Evolutionary conservation across 2,329 filamentous ascomycete species (phyloP).

Genomic region (Aphanocladium album): DNA sequence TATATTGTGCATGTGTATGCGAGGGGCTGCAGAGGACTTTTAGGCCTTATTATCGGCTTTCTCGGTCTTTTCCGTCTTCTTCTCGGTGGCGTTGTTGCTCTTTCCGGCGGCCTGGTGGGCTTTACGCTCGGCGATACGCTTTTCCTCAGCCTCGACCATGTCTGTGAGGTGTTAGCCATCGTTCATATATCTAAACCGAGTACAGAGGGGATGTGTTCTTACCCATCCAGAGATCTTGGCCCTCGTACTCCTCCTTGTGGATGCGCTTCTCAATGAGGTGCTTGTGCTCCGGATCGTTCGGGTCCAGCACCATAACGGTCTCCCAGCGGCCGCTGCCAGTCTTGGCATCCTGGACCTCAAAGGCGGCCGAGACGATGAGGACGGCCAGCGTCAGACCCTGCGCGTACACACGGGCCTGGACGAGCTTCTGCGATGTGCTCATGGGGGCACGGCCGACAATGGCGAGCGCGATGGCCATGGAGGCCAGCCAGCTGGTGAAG

Average conservation of each 20-base stretch:
- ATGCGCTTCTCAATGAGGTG: conserved; percentile 80
- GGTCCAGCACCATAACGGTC: conserved; percentile 75
- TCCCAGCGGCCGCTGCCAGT: conserved; percentile 75
- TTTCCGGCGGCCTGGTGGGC: background rate
- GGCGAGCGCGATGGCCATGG: conserved; percentile 69
- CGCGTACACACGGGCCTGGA: conserved; percentile 91
- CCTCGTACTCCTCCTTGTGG: conserved; percentile 80
- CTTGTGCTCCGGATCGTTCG: conserved; percentile 77
- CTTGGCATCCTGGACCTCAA: conserved; percentile 75
- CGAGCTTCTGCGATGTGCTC: conserved; percentile 75
- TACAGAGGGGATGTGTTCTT: conserved; percentile 27
- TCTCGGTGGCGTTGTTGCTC: background rate
- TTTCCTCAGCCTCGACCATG: conserved; percentile 79
- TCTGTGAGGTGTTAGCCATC: conserved; percentile 40
- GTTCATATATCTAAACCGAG: too few species aligned
- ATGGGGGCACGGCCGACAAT: conserved; percentile 75
- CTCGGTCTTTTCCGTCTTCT: background rate
- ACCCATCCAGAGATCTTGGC: conserved; percentile 92
- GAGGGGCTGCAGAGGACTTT: too few species aligned
- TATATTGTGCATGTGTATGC: too few species aligned
- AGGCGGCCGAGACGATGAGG: conserved; percentile 72
- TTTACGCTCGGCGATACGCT: conserved; percentile 43
- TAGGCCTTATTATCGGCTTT: background rate
- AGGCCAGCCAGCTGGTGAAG: conserved; percentile 72
- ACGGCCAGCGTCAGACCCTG: conserved; percentile 85